Evolutionary conservation across 2,329 filamentous ascomycete species (phyloP), one percentile per base, ranked within the genome.

Genomic region (Pyricularia sp.): DNA sequence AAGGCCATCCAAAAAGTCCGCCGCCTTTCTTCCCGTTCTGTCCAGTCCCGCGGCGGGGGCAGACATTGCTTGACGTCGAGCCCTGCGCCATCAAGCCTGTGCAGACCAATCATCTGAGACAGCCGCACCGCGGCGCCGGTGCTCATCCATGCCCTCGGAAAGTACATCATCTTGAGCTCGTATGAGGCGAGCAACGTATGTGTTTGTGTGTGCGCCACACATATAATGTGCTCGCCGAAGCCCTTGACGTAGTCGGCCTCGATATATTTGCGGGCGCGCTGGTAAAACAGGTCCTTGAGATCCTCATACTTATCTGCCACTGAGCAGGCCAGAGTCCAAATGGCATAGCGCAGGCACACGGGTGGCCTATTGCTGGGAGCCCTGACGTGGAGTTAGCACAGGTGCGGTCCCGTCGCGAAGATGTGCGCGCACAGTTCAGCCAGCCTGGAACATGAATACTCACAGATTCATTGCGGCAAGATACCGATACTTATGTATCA

Each of bases 131-230:
- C 91, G 71, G 92, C 85, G 26, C 94, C 95, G 2, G 92, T 90
- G 73, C 92, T 97, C 81, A 97, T 88, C 95, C 95, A 98, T 0
- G 95, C 95, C 72, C 95, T 85, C 1, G 95, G 94, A 74, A 98
- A 98, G 78, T 93, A 96, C 92, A 98, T 97, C 85, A 92, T 91
- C 80, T 94, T 97, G 83, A 97, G 98, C 78, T 99, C 95, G 74
- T 97, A 97, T 0, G 86, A 88, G 6, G 89, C 87, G 65, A 96
- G 84, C 25, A 98, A 81, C 30, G 89, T 83, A 85, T 96, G 96
- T 0, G 92, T 88, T 77, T 99, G 95, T 67, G 90, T 92, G 78
- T 97, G 92, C 20, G 90, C 90, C 33, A 97, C 83, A 1, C 91
- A 94, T 72, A 97, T 91, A 77, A 96, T 91, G 72, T 89, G 86